Conservation (phyloP, 164 flowering plant genomes). For the Vitis labrusca region DNA sequence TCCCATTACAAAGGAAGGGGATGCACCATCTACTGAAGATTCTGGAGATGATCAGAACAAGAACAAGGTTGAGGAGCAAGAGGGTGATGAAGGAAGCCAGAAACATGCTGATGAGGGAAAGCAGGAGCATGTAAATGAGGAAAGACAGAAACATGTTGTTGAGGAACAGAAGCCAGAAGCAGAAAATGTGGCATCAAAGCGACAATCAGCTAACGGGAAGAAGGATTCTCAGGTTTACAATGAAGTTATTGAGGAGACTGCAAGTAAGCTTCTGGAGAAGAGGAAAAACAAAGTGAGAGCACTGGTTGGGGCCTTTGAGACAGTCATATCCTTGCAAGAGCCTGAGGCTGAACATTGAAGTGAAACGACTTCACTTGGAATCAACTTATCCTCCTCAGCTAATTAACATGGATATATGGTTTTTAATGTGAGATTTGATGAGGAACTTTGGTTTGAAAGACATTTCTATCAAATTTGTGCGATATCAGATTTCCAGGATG, state of each 20-base stretch:
- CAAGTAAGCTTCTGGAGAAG: constrained; percentile 49
- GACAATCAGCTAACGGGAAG: constrained; percentile 36
- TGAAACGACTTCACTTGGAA: no score
- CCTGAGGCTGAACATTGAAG: no score
- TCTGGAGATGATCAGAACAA: constrained; percentile 1
- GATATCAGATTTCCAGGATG: no score
- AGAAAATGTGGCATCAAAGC: constrained; percentile 17
- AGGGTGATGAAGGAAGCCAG: constrained; percentile 9
- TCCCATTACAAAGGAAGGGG: neutral
- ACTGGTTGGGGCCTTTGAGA: constrained; percentile 40
- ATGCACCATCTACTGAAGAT: constrained; percentile 6
- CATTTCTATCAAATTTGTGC: no score
- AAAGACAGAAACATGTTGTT: neutral
- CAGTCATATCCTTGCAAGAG: no score
- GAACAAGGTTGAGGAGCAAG: constrained; percentile 10
- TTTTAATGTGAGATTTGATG: no score
- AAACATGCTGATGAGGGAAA: constrained; percentile 15
- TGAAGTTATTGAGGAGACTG: constrained; percentile 67
- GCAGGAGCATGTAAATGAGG: constrained; percentile 2
- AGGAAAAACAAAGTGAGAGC: constrained; percentile 68
- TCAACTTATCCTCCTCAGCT: no score
- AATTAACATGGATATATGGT: no score
- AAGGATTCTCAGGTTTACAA: constrained; percentile 42
- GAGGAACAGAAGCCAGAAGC: constrained; percentile 17
- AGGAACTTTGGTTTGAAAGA: no score